phyloP scores from a whole-genome alignment of 805 yeast species.

The Tetrapisispora nanseiensis region DNA sequence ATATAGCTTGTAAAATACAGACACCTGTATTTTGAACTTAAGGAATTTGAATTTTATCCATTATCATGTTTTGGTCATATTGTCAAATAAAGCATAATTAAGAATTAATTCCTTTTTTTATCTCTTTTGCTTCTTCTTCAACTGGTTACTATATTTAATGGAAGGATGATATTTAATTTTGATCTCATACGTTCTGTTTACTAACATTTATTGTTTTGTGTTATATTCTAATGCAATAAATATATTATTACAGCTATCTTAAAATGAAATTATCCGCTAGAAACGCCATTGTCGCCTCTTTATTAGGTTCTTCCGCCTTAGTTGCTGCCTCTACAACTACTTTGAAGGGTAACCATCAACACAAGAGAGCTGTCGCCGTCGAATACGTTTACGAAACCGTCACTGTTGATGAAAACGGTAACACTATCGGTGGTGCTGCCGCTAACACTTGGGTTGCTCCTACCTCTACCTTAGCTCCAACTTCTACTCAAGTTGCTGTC shows the following conservation, averaged over 20 bases:
- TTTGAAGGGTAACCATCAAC: slow-evolving; percentile 34
- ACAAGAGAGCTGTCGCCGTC: slow-evolving; percentile 43
- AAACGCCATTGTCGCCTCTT: slow-evolving; percentile 21
- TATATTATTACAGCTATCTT: neutral
- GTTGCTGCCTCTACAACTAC: slow-evolving; percentile 19
- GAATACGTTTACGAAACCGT: slow-evolving; percentile 47
- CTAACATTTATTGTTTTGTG: neutral
- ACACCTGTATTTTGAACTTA: too few relatives aligned
- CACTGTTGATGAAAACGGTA: slow-evolving; percentile 41
- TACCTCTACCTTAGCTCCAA: slow-evolving; percentile 18
- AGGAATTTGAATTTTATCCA: too few relatives aligned
- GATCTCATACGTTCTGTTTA: too few relatives aligned
- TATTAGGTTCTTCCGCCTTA: slow-evolving; percentile 23
- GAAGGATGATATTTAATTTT: too few relatives aligned
- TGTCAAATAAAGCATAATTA: too few relatives aligned
- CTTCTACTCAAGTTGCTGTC: slow-evolving; percentile 4
- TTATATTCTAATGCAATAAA: neutral
- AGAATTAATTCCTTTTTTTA: too few relatives aligned
- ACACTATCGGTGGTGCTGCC: slow-evolving; percentile 30
- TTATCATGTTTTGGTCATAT: too few relatives aligned
- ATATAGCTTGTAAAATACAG: too few relatives aligned
- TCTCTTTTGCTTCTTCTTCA: too few relatives aligned
- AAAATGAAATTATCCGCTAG: slow-evolving; percentile 29
- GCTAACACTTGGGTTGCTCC: slow-evolving; percentile 11
- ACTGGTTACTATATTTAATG: too few relatives aligned